Evolutionary conservation across 768 basidiomycete species (phyloP).

Genomic region (Auricularia sp.): DNA sequence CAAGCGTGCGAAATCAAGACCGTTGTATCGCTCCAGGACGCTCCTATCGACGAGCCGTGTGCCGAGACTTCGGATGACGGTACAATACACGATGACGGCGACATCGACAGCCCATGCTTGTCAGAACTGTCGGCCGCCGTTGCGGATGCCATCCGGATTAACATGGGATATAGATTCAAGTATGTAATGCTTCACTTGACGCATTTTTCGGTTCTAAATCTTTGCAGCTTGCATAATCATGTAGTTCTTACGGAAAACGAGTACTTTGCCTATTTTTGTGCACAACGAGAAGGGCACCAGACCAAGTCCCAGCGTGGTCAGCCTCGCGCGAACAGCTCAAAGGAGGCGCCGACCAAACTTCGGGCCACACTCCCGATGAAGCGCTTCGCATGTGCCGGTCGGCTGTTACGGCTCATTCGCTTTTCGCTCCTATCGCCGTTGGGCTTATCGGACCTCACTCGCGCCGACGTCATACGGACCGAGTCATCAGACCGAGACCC

Average conservation of each 20-base stretch:
- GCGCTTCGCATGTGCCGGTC: slow-evolving; percentile 3
- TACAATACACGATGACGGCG: no score
- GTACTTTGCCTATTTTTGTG: slow-evolving; percentile 6
- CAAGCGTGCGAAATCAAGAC: no score
- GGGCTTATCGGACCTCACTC: no score
- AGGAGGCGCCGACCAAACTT: neutral
- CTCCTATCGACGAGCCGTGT: no score
- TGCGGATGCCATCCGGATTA: neutral
- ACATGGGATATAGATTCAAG: neutral
- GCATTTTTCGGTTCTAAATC: neutral
- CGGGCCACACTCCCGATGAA: neutral
- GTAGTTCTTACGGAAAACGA: neutral
- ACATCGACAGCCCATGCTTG: no score
- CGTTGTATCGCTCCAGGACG: no score
- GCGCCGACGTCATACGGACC: no score
- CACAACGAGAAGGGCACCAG: slow-evolving; percentile 7
- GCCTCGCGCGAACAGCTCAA: neutral
- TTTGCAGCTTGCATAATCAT: neutral
- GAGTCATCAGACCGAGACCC: no score
- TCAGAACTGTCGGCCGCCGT: neutral
- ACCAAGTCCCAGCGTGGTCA: slow-evolving; percentile 2
- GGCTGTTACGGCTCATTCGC: no score
- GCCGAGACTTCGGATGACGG: no score
- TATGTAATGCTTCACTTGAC: neutral
- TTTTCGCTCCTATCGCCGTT: no score